Evolutionary conservation across 306 rosid species (phyloP).

Genomic region (Cajanus cajan): DNA sequence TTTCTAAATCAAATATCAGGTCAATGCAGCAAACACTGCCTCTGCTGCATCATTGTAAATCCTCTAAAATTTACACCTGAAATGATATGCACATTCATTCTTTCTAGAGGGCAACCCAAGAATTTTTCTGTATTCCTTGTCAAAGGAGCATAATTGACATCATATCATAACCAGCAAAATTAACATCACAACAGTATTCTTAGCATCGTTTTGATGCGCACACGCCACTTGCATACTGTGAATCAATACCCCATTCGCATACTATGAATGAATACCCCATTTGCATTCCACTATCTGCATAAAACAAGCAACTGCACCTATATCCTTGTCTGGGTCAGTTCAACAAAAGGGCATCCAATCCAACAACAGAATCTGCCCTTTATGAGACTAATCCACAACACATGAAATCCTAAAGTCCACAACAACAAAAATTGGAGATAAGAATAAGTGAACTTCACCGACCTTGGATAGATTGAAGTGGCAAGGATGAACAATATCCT

Average conservation of each 20-base stretch:
- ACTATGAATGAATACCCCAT: background rate
- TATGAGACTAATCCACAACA: constrained; percentile 2
- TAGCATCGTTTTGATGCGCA: too few species aligned
- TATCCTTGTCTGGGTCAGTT: background rate
- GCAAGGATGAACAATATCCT: background rate
- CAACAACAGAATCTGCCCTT: background rate
- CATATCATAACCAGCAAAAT: background rate
- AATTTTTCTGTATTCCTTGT: background rate
- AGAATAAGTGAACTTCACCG: constrained; percentile 6
- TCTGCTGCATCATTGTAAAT: background rate
- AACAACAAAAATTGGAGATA: background rate
- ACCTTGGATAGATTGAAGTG: constrained; percentile 36
- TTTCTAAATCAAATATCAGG: background rate
- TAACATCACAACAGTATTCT: too few species aligned
- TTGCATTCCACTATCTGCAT: background rate
- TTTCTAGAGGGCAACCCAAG: background rate
- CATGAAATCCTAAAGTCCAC: background rate
- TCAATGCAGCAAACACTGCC: background rate
- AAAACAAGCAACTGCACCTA: background rate
- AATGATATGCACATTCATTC: background rate
- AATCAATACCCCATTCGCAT: background rate
- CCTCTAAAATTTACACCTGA: background rate
- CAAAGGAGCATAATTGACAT: background rate
- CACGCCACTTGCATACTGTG: background rate
- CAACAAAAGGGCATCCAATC: constrained; percentile 14